A percentile compares a stretch with the other conserved stretches of the same genome.
These are phyloP conservation scores for Pestalotiopsis sp. DNA, from an alignment of 2,329 filamentous ascomycete genomes.

Conservation along the genomic window DNA sequence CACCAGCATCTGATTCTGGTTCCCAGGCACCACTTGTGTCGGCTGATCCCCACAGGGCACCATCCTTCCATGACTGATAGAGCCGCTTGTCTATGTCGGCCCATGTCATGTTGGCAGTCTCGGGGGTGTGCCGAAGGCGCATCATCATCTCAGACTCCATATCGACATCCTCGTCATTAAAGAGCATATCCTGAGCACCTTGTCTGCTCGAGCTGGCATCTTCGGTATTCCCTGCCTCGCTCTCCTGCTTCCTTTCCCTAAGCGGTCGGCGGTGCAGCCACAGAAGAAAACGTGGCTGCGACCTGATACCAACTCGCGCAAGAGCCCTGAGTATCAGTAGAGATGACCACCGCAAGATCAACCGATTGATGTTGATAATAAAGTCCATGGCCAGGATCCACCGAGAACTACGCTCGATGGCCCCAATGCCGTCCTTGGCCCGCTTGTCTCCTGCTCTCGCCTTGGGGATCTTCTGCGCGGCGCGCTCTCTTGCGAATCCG, in stretches of 20 bases:
- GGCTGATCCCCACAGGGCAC: conserved; percentile 81
- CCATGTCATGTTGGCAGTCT: conserved; percentile 53
- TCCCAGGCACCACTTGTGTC: conserved; percentile 82
- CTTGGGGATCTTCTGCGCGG: conserved; percentile 59
- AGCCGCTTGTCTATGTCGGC: conserved; percentile 71
- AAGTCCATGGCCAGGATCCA: conserved; percentile 80
- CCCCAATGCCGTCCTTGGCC: conserved; percentile 70
- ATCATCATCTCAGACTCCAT: conserved; percentile 79
- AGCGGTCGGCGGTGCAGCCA: conserved; percentile 51
- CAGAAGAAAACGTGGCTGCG: conserved; percentile 65
- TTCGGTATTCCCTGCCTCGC: conserved; percentile 18
- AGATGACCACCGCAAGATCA: conserved; percentile 62
- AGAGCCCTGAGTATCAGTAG: conserved; percentile 57
- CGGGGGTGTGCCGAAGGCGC: conserved; percentile 47
- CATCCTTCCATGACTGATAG: conserved; percentile 83
- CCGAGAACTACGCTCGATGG: conserved; percentile 75
- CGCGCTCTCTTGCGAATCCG: conserved; percentile 72
- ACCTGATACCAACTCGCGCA: conserved; percentile 59
- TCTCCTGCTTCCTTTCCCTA: conserved; percentile 28
- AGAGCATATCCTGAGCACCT: conserved; percentile 49
- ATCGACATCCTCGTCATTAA: conserved; percentile 69
- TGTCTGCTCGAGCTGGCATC: conserved; percentile 25
- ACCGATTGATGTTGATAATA: conserved; percentile 70
- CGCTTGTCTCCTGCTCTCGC: conserved; percentile 47
- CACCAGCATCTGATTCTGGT: conserved; percentile 54